phyloP scores from a whole-genome alignment of 768 basidiomycete genomes.

The Suillus paluster region DNA sequence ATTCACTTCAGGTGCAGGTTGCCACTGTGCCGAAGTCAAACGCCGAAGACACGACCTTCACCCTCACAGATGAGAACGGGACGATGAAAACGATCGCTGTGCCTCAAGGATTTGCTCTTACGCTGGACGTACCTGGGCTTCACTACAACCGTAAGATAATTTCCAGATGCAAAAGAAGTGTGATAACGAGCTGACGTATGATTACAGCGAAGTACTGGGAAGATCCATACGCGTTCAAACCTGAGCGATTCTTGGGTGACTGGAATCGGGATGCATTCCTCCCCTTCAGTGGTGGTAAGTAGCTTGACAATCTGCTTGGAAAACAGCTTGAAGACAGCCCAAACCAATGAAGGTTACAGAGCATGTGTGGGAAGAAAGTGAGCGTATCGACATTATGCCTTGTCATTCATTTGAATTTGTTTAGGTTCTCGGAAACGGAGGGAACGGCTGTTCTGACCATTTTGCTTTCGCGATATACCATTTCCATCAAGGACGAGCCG shows the following conservation, averaged over 20 bases:
- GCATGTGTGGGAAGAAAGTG: conserved; percentile 52
- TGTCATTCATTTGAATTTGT: background rate
- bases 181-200: background rate
- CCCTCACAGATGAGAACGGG: conserved; percentile 39
- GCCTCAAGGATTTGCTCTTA: conserved; percentile 46
- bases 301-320: background rate
- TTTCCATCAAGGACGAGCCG: conserved; percentile 55
- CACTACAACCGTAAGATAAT: conserved; percentile 54
- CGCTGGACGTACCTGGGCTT: conserved; percentile 43
- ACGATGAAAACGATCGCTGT: conserved; percentile 44
- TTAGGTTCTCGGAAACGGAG: conserved; percentile 57
- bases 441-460: conserved; percentile 54
- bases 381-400: background rate
- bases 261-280: conserved; percentile 60
- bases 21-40: conserved; percentile 47
- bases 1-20: conserved; percentile 30
- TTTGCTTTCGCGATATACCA: conserved; percentile 49
- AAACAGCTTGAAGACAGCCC: background rate
- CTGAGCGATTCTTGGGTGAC: conserved; percentile 53
- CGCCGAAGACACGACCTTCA: conserved; percentile 50
- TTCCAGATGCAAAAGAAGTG: background rate
- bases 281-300: conserved; percentile 52
- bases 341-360: conserved; percentile 38
- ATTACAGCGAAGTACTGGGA: conserved; percentile 42
- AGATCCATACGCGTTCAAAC: conserved; percentile 41